Base-by-base conservation (phyloP, 2,329 filamentous ascomycete species). In the Cadophora gregata region DNA sequence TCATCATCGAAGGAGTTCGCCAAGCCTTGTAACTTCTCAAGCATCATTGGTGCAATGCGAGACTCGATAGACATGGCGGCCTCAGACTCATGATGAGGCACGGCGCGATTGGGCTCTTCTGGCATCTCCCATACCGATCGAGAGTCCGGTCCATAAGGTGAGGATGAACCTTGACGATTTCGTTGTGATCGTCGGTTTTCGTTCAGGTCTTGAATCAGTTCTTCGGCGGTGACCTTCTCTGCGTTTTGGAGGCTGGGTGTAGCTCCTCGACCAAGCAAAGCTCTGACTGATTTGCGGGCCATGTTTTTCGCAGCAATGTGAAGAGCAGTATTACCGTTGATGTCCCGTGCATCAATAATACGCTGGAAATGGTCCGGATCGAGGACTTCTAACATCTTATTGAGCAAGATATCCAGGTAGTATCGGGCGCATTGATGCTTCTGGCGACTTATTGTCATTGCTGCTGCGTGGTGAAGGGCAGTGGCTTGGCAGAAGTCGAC, bases 401-500 rank as follows among this genome's bases (percentile, higher is more conserved):
- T 95, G 64, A 98, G 84, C 69, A 98, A 90, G 70, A 91, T 91
- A 78, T 98, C 95, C 36, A 97, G 86, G 79, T 99, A 99, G 78
- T 98, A 98, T 38, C 93, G 87, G 36, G 94, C 93, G 75, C 92
- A 96, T 25, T 92, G 90, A 76, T 94, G 93, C 78, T 95, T 97
- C 68, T 91, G 92, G 5, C 86, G 81, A 60, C 93, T 90, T 62
- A 91, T 92, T 65, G 95, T 97, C 74, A 95, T 95, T 62, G 92
- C 90, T 21, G 94, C 93, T 51, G 97, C 94, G 77, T 98, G 95
- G 76, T 98, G 96, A 75, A 99, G 95, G 61, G 97, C 92, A 0
- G 93, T 97, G 68, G 90, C 91, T 14, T 93, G 91, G 60, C 90
- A 90, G 78, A 88, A 89, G 76, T 99, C 96, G 25, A 91, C 86